Evolutionary conservation across 1,139 yeast genomes (phyloP), one percentile per base, ranked within the genome.

Genomic region (Diutina mesorugosa): DNA sequence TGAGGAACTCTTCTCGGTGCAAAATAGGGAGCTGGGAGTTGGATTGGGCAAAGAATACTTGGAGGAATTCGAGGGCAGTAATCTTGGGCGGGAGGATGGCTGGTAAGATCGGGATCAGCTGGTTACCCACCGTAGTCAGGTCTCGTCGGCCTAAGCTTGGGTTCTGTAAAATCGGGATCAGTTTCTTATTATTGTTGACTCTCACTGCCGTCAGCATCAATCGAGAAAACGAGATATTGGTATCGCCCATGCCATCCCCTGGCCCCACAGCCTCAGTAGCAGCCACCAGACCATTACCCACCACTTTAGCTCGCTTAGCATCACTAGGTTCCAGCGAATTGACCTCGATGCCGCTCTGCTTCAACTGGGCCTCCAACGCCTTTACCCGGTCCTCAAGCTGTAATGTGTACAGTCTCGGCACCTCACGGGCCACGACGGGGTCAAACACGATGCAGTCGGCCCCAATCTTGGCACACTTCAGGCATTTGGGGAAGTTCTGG

Each of bases 381-480:
- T 77, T 75, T 2, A 90, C 73, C 50, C 83, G 72, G 57, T 82
- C 84, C 65, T 90, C 97, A 58, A 90, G 70, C 63, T 85, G 86
- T 16, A 83, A 78, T 6, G 89, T 81, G 65, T 90, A 90, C 10
- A 90, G 84, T 54, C 97, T 72, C 0, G 97, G 96, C 1, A 90
- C 81, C 61, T 87, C 90, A 58, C 96, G 72, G 0, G 96, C 96
- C 0, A 96, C 87, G 4, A 90, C 90, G 0, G 96, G 90, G 66
- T 90, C 97, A 12, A 88, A 69, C 0, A 95, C 90, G 26, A 89
- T 83, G 69, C 97, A 90, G 18, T 86, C 87, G 3, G 74, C 84
- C 6, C 82, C 80, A 18, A 87, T 85, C 62, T 81, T 83, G 32
- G 73, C 76, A 69, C 97, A 90, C 51, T 81, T 79, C 14, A 81